These are phyloP conservation scores for Nannochloropsis salina DNA, from an alignment of 108 stramenopile genomes.

Conservation along the genomic window DNA sequence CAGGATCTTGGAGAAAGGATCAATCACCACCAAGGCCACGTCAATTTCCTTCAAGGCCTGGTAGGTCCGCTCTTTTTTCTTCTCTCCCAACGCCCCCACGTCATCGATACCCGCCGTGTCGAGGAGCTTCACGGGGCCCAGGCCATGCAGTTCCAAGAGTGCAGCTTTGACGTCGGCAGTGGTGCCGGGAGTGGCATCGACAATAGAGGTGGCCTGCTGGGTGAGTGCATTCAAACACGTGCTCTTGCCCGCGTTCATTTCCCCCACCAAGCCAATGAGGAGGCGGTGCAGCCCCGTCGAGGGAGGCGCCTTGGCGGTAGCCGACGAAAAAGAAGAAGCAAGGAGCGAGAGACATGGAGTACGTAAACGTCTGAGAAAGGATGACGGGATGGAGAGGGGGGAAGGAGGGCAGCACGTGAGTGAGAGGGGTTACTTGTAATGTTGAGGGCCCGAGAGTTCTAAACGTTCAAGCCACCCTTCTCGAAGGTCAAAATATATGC, in stretches of 20 bases:
- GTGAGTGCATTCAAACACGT: neutral
- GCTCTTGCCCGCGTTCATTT: constrained; percentile 12
- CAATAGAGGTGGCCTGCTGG: neutral
- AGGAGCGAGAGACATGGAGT: no score
- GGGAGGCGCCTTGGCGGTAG: no score
- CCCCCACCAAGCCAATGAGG: neutral
- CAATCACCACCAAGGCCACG: neutral
- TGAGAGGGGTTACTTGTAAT: no score
- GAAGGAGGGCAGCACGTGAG: no score
- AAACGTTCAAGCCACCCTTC: no score
- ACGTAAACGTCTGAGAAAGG: no score
- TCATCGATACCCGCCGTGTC: constrained; percentile 8
- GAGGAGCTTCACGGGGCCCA: neutral
- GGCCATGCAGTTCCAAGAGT: neutral
- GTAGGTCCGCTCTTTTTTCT: neutral
- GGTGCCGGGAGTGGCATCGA: neutral
- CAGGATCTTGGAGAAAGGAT: neutral
- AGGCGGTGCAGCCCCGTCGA: neutral
- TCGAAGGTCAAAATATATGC: no score
- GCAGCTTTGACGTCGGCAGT: neutral
- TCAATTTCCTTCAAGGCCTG: neutral
- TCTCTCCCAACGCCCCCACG: neutral
- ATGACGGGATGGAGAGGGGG: no score
- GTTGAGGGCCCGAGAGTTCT: no score
- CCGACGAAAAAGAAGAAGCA: no score